Conservation (phyloP, 2,329 filamentous ascomycete species). For the Penicillium sp. region DNA sequence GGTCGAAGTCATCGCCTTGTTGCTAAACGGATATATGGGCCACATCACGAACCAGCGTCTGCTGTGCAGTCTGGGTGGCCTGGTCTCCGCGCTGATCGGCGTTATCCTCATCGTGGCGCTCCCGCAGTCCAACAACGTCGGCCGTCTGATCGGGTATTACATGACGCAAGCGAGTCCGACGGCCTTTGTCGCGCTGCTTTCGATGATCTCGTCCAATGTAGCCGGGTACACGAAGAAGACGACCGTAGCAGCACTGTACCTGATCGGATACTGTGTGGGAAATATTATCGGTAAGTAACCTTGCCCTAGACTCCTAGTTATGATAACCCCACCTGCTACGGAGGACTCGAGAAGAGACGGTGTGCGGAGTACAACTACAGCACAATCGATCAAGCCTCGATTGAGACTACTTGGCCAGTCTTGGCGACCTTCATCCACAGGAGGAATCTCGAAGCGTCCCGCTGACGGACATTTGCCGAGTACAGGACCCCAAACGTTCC, state of each 20-base stretch:
- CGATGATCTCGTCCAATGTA: constrained; percentile 64
- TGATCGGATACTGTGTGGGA: constrained; percentile 53
- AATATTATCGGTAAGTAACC: constrained; percentile 56
- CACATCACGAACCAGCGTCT: constrained; percentile 60
- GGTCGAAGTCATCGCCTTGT: constrained; percentile 62
- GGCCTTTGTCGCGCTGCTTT: constrained; percentile 65
- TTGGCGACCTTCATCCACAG: neutral
- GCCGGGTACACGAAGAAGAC: constrained; percentile 58
- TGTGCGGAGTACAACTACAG: neutral
- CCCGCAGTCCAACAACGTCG: constrained; percentile 58
- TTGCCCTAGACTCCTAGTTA: too few relatives aligned
- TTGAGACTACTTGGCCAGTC: neutral
- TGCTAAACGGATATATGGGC: constrained; percentile 59
- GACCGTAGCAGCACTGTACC: constrained; percentile 53
- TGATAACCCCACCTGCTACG: too few relatives aligned
- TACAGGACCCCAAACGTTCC: constrained; percentile 59
- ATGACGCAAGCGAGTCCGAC: constrained; percentile 63
- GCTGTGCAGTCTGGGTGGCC: constrained; percentile 56
- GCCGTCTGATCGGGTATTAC: constrained; percentile 66
- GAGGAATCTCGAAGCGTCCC: neutral
- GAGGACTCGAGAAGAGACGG: neutral
- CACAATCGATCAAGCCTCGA: neutral
- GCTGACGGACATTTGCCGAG: neutral
- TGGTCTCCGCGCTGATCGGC: constrained; percentile 59
- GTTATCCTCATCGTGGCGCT: constrained; percentile 67